Percentiles rank a stretch among this genome's conserved stretches.
Conservation (phyloP, 139 green algal genomes). For the Chlorella sp. region DNA sequence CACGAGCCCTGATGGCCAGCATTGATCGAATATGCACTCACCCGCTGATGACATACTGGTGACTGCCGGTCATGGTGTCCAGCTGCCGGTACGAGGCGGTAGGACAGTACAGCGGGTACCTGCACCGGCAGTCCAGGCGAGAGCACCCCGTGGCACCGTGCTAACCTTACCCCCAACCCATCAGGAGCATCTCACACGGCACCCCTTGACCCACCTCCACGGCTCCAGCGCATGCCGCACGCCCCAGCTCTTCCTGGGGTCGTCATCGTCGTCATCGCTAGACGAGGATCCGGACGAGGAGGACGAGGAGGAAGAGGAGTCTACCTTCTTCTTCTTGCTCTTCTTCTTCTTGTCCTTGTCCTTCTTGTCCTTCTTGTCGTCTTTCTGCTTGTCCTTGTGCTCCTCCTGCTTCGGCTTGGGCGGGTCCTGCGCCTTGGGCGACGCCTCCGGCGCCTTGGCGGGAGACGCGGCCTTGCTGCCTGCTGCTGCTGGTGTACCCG, state of each 20-base stretch:
- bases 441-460: not conserved
- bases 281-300: not conserved
- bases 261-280: not conserved
- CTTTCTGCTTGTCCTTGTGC: not conserved
- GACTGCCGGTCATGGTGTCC: constrained; percentile 32
- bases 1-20: not conserved
- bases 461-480: not conserved
- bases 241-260: not conserved
- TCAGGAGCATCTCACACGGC: no score
- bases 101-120: constrained; percentile 15
- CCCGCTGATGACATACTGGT: constrained; percentile 44
- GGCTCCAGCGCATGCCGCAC: constrained; percentile 4
- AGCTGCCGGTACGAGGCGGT: constrained; percentile 25
- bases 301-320: not conserved
- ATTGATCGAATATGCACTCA: constrained; percentile 7
- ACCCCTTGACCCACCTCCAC: constrained; percentile 13
- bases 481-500: not conserved
- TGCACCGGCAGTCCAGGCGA: not conserved
- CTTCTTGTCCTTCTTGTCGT: not conserved
- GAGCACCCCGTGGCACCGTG: no score
- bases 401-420: not conserved
- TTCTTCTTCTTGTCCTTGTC: constrained; percentile 2
- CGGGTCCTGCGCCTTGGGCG: not conserved
- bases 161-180: no score
- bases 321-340: constrained; percentile 2